Percentiles rank a stretch among this genome's conserved stretches.
These are phyloP conservation scores for Drechmeria coniospora DNA, from an alignment of 2,329 filamentous ascomycete species.

Conservation along the genomic window DNA sequence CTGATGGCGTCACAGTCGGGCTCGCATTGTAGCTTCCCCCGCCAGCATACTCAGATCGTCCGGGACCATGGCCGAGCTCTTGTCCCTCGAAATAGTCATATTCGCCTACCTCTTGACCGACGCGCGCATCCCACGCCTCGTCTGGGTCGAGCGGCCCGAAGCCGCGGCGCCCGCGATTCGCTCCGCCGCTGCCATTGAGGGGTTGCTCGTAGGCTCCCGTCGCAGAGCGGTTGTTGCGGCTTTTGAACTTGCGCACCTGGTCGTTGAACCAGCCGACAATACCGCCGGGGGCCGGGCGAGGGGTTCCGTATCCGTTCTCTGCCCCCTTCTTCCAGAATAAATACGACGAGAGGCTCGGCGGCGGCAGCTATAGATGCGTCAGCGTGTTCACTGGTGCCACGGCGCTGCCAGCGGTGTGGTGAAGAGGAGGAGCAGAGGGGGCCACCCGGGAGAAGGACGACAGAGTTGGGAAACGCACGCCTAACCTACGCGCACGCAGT, in stretches of 20 bases:
- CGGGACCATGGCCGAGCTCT: slow-evolving; percentile 38
- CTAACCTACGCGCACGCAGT: slow-evolving; percentile 55
- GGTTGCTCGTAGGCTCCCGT: slow-evolving; percentile 58
- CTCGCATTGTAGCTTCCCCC: slow-evolving; percentile 34
- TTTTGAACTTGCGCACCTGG: slow-evolving; percentile 46
- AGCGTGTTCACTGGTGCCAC: background rate
- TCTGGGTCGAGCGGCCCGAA: slow-evolving; percentile 64
- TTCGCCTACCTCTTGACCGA: slow-evolving; percentile 55
- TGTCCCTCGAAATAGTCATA: slow-evolving; percentile 66
- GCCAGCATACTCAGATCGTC: slow-evolving; percentile 18
- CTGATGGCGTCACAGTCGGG: slow-evolving; percentile 21
- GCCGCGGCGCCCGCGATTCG: slow-evolving; percentile 31
- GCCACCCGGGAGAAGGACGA: no score
- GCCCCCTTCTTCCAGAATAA: slow-evolving; percentile 54
- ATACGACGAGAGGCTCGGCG: slow-evolving; percentile 50
- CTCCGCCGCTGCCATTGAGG: slow-evolving; percentile 21
- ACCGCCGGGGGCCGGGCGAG: slow-evolving; percentile 43
- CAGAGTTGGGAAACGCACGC: slow-evolving; percentile 30
- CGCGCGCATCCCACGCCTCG: slow-evolving; percentile 71
- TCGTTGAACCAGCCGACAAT: slow-evolving; percentile 59
- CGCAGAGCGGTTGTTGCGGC: slow-evolving; percentile 49
- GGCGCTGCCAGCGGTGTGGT: no score
- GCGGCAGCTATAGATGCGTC: slow-evolving; percentile 39
- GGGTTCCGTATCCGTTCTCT: slow-evolving; percentile 30
- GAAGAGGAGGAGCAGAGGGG: no score